These are phyloP conservation scores for Lepidium sativum DNA, from an alignment of 345 rosid species.

Conservation along the genomic window DNA sequence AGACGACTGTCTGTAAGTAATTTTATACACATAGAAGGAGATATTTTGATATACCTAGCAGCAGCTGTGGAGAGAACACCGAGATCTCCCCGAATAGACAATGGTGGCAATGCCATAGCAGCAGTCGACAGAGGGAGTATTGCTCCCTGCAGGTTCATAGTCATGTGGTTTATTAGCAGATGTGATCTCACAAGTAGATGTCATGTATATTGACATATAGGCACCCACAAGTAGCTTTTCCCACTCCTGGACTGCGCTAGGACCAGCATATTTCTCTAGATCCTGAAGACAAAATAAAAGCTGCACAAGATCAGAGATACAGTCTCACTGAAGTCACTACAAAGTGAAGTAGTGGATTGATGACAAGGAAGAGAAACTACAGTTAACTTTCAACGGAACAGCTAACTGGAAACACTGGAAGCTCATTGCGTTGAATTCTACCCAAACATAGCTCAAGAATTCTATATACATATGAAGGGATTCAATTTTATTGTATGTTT, in stretches of 20 bases:
- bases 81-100: slow-evolving; percentile 76
- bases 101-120: slow-evolving; percentile 89
- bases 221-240: slow-evolving; percentile 69
- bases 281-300: slow-evolving; percentile 40
- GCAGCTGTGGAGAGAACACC: slow-evolving; percentile 88
- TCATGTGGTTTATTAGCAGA: slow-evolving; percentile 19
- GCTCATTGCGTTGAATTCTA: background rate
- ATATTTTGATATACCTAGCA: slow-evolving; percentile 36
- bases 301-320: background rate
- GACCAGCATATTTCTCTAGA: slow-evolving; percentile 78
- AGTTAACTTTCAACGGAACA: background rate
- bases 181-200: slow-evolving; percentile 14
- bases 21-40: background rate
- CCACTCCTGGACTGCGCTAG: slow-evolving; percentile 72
- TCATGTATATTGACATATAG: slow-evolving; percentile 8
- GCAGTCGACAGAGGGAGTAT: slow-evolving; percentile 86
- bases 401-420: background rate
- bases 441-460: background rate
- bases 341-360: background rate
- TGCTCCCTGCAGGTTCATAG: slow-evolving; percentile 51
- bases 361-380: background rate
- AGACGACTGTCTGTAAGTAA: background rate
- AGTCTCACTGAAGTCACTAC: background rate
- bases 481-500: background rate
- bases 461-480: background rate